Percentiles rank a stretch among this genome's conserved stretches.
Conservation (phyloP, 2,329 filamentous ascomycete species). For the Diaporthe destruens region DNA sequence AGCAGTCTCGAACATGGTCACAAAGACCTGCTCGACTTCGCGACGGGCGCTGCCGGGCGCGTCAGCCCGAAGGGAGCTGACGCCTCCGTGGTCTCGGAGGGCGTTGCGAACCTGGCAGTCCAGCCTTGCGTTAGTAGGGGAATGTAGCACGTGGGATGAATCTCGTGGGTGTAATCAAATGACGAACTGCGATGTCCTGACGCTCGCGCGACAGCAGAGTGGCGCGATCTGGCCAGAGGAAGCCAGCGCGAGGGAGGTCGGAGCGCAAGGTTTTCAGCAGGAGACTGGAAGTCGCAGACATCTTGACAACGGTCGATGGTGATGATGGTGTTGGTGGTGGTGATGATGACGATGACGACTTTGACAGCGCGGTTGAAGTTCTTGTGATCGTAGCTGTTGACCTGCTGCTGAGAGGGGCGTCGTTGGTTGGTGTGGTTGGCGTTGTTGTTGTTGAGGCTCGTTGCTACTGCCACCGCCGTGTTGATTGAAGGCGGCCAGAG, state of each 20-base stretch:
- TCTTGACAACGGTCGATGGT: neutral
- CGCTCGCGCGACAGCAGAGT: neutral
- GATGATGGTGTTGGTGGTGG: too few species aligned
- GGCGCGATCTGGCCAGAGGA: neutral
- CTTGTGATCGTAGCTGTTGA: neutral
- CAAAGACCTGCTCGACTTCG: conserved; percentile 1
- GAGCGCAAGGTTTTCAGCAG: neutral
- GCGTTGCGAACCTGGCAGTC: neutral
- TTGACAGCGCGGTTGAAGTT: neutral
- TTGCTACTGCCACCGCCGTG: neutral
- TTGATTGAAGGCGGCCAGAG: neutral
- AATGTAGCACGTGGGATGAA: neutral
- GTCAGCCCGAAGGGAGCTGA: neutral
- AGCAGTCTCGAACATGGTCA: conserved; percentile 6
- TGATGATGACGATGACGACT: neutral
- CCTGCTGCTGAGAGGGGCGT: neutral
- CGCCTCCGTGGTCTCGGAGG: neutral
- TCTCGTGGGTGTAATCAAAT: neutral
- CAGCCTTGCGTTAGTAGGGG: neutral
- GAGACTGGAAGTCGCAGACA: neutral
- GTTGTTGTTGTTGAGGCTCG: too few species aligned
- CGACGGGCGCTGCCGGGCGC: neutral
- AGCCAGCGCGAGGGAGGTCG: conserved; percentile 20
- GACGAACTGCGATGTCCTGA: neutral
- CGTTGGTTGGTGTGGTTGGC: neutral